These are phyloP conservation scores for Agarophyton chilense DNA, from an alignment of 23 red algal genomes.

Conservation along the genomic window DNA sequence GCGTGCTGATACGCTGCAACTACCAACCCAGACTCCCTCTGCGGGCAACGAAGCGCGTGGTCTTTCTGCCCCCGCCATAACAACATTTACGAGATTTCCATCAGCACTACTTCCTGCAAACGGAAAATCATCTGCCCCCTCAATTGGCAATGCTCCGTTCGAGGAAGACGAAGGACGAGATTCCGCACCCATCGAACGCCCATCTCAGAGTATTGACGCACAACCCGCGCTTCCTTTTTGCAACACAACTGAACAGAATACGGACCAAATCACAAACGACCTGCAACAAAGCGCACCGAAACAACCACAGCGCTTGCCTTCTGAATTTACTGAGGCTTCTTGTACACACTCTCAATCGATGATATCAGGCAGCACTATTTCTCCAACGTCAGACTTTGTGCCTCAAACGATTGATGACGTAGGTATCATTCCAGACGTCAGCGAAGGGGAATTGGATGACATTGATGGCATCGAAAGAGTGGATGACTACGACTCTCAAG, in stretches of 20 bases:
- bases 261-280: not conserved
- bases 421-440: slow-evolving; percentile 30
- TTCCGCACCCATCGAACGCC: not conserved
- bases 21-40: not conserved
- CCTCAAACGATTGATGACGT: slow-evolving; percentile 15
- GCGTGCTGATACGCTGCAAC: not conserved
- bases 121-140: not conserved
- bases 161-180: not conserved
- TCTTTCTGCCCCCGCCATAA: not conserved
- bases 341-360: not conserved
- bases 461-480: slow-evolving; percentile 51
- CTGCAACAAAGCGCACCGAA: not conserved
- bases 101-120: not conserved
- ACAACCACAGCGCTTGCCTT: not conserved
- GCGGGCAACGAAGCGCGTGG: not conserved
- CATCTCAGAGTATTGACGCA: not conserved
- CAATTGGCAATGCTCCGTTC: not conserved
- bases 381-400: not conserved
- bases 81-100: not conserved
- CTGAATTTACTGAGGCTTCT: not conserved
- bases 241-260: not conserved
- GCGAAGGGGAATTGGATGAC: slow-evolving; percentile 49
- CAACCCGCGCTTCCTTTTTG: not conserved
- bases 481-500: slow-evolving; percentile 37
- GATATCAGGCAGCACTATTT: not conserved